phyloP scores from a whole-genome alignment of 2,329 filamentous ascomycete species.

The Diaporthe longicolla region DNA sequence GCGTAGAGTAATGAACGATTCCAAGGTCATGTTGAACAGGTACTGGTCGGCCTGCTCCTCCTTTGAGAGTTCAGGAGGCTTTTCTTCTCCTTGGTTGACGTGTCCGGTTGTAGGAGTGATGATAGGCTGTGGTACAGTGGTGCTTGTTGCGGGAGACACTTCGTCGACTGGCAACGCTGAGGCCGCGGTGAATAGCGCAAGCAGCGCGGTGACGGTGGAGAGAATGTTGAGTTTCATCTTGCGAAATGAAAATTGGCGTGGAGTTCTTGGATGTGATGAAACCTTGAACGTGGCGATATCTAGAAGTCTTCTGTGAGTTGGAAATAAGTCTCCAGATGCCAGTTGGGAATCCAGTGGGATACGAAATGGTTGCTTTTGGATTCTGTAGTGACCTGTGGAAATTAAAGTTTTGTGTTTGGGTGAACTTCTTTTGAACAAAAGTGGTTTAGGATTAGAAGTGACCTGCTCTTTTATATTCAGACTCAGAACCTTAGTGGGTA shows the following conservation, averaged over 20 bases:
- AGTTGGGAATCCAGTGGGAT: not conserved
- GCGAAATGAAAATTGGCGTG: too few relatives aligned
- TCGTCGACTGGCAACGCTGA: not conserved
- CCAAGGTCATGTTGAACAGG: slow-evolving; percentile 12
- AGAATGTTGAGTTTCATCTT: not conserved
- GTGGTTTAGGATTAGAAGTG: too few relatives aligned
- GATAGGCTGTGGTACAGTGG: not conserved
- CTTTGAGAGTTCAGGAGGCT: not conserved
- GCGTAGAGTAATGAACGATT: not conserved
- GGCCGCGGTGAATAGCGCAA: not conserved
- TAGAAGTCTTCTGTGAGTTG: not conserved
- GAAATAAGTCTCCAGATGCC: too few relatives aligned
- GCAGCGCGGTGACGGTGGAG: too few relatives aligned
- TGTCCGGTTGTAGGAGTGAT: not conserved
- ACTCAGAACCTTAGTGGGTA: too few relatives aligned
- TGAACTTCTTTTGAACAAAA: not conserved
- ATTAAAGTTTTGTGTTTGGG: not conserved
- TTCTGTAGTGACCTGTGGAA: not conserved
- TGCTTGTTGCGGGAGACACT: not conserved
- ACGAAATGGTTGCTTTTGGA: not conserved
- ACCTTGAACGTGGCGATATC: not conserved
- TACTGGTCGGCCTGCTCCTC: not conserved
- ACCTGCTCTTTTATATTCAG: too few relatives aligned
- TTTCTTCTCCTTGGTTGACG: not conserved
- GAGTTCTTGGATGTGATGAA: not conserved